Conservation (phyloP, 208 protist species). For the Leishmania major region DNA sequence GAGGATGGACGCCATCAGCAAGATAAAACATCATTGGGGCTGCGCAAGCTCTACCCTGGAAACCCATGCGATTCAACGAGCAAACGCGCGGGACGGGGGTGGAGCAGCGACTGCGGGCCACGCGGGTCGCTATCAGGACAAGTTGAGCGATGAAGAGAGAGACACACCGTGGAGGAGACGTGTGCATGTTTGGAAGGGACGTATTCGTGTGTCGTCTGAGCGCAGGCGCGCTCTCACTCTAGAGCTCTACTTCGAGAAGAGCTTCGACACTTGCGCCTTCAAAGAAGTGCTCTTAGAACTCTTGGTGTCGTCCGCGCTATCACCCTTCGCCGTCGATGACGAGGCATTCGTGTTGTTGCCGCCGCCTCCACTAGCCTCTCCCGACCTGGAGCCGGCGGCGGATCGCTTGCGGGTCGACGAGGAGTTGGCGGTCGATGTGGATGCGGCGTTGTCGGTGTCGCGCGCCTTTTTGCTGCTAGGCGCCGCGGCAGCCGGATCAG, state of each 20-base stretch:
- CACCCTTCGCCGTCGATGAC: background rate
- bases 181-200: background rate
- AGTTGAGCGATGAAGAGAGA: background rate
- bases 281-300: background rate
- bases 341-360: background rate
- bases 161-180: background rate
- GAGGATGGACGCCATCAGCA: background rate
- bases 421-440: background rate
- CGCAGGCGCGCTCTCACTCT: background rate
- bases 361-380: background rate
- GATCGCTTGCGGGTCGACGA: background rate
- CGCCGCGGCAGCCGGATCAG: background rate
- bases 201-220: background rate
- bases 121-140: background rate
- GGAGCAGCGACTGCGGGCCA: background rate
- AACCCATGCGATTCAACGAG: background rate
- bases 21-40: background rate
- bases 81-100: background rate
- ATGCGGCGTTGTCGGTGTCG: background rate
- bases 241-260: background rate
- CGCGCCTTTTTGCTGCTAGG: background rate
- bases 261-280: background rate
- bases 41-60: background rate
- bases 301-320: background rate
- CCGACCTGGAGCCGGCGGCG: background rate